These are phyloP conservation scores for Kwoniella botswanensis DNA, from an alignment of 768 basidiomycete genomes.

Conservation along the genomic window DNA sequence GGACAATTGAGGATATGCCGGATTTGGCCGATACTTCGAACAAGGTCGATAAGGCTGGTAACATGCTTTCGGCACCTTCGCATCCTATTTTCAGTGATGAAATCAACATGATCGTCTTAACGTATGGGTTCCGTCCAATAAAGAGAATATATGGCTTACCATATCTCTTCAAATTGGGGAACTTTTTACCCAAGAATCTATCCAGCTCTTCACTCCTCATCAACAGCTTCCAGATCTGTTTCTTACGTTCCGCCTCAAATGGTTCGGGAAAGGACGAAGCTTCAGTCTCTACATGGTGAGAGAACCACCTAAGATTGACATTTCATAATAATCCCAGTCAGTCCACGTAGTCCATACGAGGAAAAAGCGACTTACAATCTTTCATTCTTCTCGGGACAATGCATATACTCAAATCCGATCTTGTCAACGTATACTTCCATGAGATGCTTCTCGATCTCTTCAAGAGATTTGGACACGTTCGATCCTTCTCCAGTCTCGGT, in stretches of 20 bases:
- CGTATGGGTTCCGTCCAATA: too few relatives aligned
- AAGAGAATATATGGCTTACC: slow-evolving; percentile 32
- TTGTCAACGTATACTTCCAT: slow-evolving; percentile 77
- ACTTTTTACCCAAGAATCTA: slow-evolving; percentile 81
- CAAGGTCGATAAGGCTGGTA: slow-evolving; percentile 80
- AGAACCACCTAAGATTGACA: slow-evolving; percentile 69
- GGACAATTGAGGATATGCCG: slow-evolving; percentile 72
- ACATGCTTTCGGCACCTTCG: slow-evolving; percentile 92
- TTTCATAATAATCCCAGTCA: not conserved
- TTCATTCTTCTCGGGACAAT: slow-evolving; percentile 44
- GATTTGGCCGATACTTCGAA: slow-evolving; percentile 71
- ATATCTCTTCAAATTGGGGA: slow-evolving; percentile 68
- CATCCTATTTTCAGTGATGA: slow-evolving; percentile 62
- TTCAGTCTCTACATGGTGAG: slow-evolving; percentile 75
- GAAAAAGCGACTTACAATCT: slow-evolving; percentile 31
- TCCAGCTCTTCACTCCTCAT: slow-evolving; percentile 81
- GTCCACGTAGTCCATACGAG: not conserved
- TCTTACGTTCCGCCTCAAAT: slow-evolving; percentile 18
- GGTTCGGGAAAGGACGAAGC: slow-evolving; percentile 26
- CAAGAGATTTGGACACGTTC: slow-evolving; percentile 64
- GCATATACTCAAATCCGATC: slow-evolving; percentile 81
- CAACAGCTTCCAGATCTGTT: slow-evolving; percentile 65
- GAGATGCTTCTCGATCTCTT: slow-evolving; percentile 72
- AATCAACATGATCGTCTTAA: not conserved
- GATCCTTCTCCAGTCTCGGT: slow-evolving; percentile 60